phyloP scores from a whole-genome alignment of 768 basidiomycete genomes.

The Lactarius akahatsu region DNA sequence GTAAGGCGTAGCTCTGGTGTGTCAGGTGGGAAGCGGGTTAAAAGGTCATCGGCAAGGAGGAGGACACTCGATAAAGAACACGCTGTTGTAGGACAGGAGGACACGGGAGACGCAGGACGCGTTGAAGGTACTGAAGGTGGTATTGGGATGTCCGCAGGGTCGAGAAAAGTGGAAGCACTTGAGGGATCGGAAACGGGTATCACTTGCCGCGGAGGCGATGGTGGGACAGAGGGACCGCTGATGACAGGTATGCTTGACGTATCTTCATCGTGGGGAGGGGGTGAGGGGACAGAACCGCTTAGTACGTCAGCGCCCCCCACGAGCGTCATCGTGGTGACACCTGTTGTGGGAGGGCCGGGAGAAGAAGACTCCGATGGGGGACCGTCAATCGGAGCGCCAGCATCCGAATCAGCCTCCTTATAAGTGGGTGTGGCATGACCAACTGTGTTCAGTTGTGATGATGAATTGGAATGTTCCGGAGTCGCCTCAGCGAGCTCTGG shows the following conservation, averaged over 20 bases:
- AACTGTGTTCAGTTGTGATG: not conserved
- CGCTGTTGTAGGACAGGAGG: constrained; percentile 22
- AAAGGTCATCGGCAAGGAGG: constrained; percentile 56
- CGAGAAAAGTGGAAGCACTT: not conserved
- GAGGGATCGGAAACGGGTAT: not conserved
- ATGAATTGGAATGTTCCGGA: not conserved
- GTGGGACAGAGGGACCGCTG: not conserved
- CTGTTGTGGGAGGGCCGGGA: not conserved
- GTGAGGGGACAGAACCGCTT: not conserved
- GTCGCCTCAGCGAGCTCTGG: not conserved
- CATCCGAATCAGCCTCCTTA: not conserved
- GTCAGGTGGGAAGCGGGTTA: constrained; percentile 55
- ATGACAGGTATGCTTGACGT: not conserved
- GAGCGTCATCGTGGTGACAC: not conserved
- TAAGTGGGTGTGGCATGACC: not conserved
- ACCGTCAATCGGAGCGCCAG: not conserved
- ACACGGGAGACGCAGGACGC: constrained; percentile 32
- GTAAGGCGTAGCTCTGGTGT: constrained; percentile 53
- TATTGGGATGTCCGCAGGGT: constrained; percentile 21
- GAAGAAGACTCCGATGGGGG: not conserved
- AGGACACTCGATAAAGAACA: constrained; percentile 51
- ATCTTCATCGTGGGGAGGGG: not conserved
- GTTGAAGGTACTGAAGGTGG: constrained; percentile 22
- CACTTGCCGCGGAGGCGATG: not conserved
- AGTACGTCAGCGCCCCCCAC: not conserved